These are phyloP conservation scores for Beauveria australis DNA, from an alignment of 2,329 filamentous ascomycete species.

Conservation along the genomic window DNA sequence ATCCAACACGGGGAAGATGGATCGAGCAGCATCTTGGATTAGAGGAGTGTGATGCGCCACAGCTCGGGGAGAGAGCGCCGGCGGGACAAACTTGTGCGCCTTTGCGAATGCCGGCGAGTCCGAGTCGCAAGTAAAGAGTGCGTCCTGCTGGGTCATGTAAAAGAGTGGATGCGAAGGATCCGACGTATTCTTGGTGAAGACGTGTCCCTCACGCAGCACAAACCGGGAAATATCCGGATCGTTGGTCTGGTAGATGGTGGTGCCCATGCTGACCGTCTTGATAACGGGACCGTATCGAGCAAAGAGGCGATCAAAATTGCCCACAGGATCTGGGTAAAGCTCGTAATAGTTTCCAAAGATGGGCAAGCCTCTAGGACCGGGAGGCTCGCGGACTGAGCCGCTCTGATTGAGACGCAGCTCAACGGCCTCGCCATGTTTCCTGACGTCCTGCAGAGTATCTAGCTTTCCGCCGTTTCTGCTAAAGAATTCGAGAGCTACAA, in stretches of 20 bases:
- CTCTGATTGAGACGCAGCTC: not conserved
- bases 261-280: slow-evolving; percentile 39
- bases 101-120: slow-evolving; percentile 34
- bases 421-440: not conserved
- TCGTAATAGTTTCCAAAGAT: slow-evolving; percentile 41
- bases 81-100: slow-evolving; percentile 49
- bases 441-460: not conserved
- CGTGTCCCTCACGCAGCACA: slow-evolving; percentile 32
- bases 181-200: slow-evolving; percentile 40
- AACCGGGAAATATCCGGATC: slow-evolving; percentile 33
- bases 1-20: slow-evolving; percentile 35
- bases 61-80: slow-evolving; percentile 44
- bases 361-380: slow-evolving; percentile 33
- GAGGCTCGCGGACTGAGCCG: slow-evolving; percentile 31
- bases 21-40: slow-evolving; percentile 42
- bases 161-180: slow-evolving; percentile 33
- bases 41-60: slow-evolving; percentile 46
- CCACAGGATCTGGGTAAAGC: slow-evolving; percentile 42
- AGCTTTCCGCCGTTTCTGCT: not conserved
- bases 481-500: not conserved
- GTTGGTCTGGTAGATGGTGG: slow-evolving; percentile 35
- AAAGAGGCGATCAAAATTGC: slow-evolving; percentile 42
- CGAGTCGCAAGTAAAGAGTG: slow-evolving; percentile 36
- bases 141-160: slow-evolving; percentile 28
- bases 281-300: slow-evolving; percentile 38